phyloP scores from a whole-genome alignment of 257 asterid genomes.

The Jacaranda mimosifolia region DNA sequence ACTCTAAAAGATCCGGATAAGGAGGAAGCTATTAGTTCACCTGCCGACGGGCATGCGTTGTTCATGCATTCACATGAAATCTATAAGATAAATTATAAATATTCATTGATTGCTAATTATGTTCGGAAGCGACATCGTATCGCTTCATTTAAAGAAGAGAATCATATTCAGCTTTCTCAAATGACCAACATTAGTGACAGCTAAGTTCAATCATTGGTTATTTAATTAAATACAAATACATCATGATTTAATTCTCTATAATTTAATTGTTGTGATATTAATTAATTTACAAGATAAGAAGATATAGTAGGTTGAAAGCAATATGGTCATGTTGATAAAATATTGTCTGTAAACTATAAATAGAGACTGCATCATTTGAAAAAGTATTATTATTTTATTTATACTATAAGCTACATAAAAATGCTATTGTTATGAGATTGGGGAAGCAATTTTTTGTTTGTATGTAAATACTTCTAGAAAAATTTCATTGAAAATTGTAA shows the following conservation, averaged over 20 bases:
- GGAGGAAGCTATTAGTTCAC: background rate
- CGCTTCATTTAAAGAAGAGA: background rate
- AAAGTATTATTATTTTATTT: background rate
- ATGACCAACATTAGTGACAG: background rate
- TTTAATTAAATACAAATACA: background rate
- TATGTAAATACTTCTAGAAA: background rate
- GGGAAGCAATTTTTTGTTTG: background rate
- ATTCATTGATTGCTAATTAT: background rate
- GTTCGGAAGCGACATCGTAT: background rate
- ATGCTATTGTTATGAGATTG: background rate
- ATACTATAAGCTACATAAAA: background rate
- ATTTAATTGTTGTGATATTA: background rate
- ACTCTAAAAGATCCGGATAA: background rate
- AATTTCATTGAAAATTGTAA: background rate
- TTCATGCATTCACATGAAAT: background rate
- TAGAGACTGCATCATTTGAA: background rate
- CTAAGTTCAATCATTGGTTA: conserved; percentile 15
- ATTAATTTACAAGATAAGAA: background rate
- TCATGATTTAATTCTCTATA: background rate
- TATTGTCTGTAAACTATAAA: background rate
- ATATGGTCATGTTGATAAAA: background rate
- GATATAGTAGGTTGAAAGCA: background rate
- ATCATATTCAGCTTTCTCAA: background rate
- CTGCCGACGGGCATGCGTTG: background rate
- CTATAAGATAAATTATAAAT: background rate